These are phyloP conservation scores for Aciculosporium take DNA, from an alignment of 2,329 filamentous ascomycete genomes.

Conservation along the genomic window DNA sequence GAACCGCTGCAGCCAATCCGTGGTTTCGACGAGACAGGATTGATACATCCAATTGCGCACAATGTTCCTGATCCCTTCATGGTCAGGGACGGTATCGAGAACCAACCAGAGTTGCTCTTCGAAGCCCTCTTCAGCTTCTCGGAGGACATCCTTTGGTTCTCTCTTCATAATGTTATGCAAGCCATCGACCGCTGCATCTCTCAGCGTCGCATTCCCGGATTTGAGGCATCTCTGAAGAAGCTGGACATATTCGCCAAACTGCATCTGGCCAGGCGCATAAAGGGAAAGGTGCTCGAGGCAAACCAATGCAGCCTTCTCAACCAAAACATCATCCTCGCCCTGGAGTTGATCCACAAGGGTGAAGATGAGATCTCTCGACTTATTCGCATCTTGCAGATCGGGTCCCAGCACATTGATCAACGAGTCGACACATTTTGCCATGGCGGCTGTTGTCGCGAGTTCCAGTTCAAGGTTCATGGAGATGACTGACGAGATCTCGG, in stretches of 20 bases:
- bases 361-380: constrained; percentile 83
- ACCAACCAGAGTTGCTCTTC: constrained; percentile 89
- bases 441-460: constrained; percentile 64
- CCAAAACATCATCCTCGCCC: constrained; percentile 52
- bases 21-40: constrained; percentile 66
- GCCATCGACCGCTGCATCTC: constrained; percentile 72
- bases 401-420: constrained; percentile 92
- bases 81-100: constrained; percentile 61
- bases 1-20: constrained; percentile 75
- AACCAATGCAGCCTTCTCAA: constrained; percentile 62
- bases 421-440: constrained; percentile 84
- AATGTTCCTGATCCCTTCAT: constrained; percentile 72
- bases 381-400: constrained; percentile 82
- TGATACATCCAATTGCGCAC: constrained; percentile 89
- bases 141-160: constrained; percentile 69
- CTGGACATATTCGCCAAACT: constrained; percentile 72
- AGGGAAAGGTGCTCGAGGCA: constrained; percentile 86
- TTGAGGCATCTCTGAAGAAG: constrained; percentile 65
- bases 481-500: constrained; percentile 63
- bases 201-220: constrained; percentile 52
- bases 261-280: constrained; percentile 78
- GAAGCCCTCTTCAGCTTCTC: constrained; percentile 59
- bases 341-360: constrained; percentile 75
- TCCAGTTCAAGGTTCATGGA: constrained; percentile 87
- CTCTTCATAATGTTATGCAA: constrained; percentile 92